Base-by-base conservation (phyloP, 305 asterid genomes). In the Rubia tinctorum region DNA sequence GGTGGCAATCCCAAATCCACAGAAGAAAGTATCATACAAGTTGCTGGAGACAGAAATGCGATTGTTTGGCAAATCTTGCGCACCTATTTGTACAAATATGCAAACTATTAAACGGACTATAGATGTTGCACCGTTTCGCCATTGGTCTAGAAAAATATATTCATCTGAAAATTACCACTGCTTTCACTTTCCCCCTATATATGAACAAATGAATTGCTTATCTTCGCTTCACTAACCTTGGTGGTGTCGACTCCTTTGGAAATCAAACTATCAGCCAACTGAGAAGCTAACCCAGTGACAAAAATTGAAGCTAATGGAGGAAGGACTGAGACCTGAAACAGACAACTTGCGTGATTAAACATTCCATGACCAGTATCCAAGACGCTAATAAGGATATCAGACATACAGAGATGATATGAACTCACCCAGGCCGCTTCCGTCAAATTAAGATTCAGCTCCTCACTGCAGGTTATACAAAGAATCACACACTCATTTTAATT, bases 391-490 rank as follows among this genome's bases (percentile, higher is more conserved):
- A 45, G 18, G 17, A 4, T 13, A 53, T 55, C 61, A 66, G 73
- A 49, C 34, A 30, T 71, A 75, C 20, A 76, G 55, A 65, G 76
- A 77, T 73, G 45, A 67, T 44, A 55, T 55, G 61, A 69, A 80
- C 96, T 14, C 90, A 95, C 99, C 98, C 97, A 82, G 76, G 99
- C 99, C 47, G 99, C 99, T 85, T 92, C 96, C 6, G 99, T 87
- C 72, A 95, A 84, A 77, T 95, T 88, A 84, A 95, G 97, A 82
- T 87, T 76, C 85, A 95, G 90, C 96, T 80, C 96, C 86, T 92
- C 97, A 80, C 99, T 95, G 93, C 85, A 90, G 78, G 79, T 73
- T 71, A 79, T 74, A 82, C 65, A 67, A 72, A 40, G 44, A 47
- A 66, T 73, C 14, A 64, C 17, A 73, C 53, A 68, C 34, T 14